Evolutionary conservation across 768 basidiomycete species (phyloP), one percentile per base, ranked within the genome.

Genomic region (Baorangia bicolor): DNA sequence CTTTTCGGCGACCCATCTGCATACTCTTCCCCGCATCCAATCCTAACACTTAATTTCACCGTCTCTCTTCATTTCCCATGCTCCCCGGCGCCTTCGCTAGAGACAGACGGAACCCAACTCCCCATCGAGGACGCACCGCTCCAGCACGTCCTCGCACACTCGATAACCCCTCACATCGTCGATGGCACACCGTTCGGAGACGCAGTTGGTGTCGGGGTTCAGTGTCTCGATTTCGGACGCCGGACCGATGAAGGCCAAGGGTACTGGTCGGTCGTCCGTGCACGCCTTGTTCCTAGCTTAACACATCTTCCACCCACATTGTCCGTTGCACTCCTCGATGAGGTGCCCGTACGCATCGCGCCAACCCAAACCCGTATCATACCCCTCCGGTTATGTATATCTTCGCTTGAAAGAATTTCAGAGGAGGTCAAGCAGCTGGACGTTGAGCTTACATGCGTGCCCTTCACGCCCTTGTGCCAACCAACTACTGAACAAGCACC

Each of bases 141-240:
- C 39, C 65, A 68, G n/a, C 78, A 75, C 33, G 75, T 82, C 42
- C 58, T 75, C 4, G 72, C 81, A 16, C 81, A 85, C 52, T 80
- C 86, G 44, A 73, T 91, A 4, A 45, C 78, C 3, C 82, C 82
- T 34, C 84, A 93, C 68, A 86, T 94, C 59, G 75, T 94, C 1
- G 81, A 84, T 54, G 93, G 92, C 0, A 82, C 78, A 62, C 80
- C 89, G 0, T 89, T 93, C 64, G 93, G 93, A 3, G 70, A 83
- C 27, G 83, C 82, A 7, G 46, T 90, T 3, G 90, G 90, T 2
- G 58, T 94, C 3, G 87, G 81, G 1, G 53, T 91, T 16, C 79
- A 81, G 35, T 83, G 80, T 60, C 56, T 69, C 12, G 67, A 71
- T 59, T 62, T 64, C 28, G 54, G 53, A 27, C 34, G 2, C 16